Percentiles rank a stretch among this genome's conserved stretches.
These are phyloP conservation scores for Colletotrichum siamense DNA, from an alignment of 2,329 filamentous ascomycete genomes.

Conservation along the genomic window DNA sequence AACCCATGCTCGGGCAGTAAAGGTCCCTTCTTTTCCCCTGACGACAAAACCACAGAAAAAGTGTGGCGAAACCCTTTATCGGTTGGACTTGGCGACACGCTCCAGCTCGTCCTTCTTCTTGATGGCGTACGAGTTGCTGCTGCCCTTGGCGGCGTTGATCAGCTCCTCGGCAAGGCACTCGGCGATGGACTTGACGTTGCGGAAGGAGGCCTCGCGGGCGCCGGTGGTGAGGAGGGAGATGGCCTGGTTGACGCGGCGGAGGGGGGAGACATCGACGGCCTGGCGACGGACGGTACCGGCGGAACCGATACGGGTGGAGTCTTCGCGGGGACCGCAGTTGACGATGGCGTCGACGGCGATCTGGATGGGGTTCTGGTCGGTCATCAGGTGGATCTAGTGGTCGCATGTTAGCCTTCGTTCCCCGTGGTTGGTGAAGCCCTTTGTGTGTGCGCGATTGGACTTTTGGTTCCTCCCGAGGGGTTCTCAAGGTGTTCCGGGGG, in stretches of 20 bases:
- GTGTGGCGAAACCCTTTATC: slow-evolving; percentile 72
- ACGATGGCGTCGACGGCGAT: slow-evolving; percentile 99
- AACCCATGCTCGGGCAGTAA: not conserved
- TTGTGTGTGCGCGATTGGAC: slow-evolving; percentile 22
- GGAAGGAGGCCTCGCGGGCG: slow-evolving; percentile 98
- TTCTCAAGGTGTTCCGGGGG: not conserved
- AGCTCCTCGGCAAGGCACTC: slow-evolving; percentile 99
- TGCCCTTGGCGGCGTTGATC: slow-evolving; percentile 99
- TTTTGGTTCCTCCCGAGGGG: not conserved
- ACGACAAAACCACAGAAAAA: slow-evolving; percentile 16
- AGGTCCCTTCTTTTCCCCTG: not conserved
- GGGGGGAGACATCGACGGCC: slow-evolving; percentile 99
- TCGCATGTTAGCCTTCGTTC: slow-evolving; percentile 32
- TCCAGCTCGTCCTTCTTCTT: slow-evolving; percentile 99
- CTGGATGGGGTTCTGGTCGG: slow-evolving; percentile 99
- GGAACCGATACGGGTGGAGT: slow-evolving; percentile 98
- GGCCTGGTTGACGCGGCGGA: slow-evolving; percentile 99
- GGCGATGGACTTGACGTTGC: slow-evolving; percentile 99
- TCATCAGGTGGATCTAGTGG: slow-evolving; percentile 97
- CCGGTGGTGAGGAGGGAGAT: slow-evolving; percentile 99
- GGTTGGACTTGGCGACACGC: slow-evolving; percentile 99
- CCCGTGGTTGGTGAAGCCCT: too few relatives aligned
- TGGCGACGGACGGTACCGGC: slow-evolving; percentile 99
- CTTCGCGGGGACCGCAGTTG: slow-evolving; percentile 99
- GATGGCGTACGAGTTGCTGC: slow-evolving; percentile 99